phyloP scores from a whole-genome alignment of 2,329 filamentous ascomycete species.

The Aspergillus hortae region DNA sequence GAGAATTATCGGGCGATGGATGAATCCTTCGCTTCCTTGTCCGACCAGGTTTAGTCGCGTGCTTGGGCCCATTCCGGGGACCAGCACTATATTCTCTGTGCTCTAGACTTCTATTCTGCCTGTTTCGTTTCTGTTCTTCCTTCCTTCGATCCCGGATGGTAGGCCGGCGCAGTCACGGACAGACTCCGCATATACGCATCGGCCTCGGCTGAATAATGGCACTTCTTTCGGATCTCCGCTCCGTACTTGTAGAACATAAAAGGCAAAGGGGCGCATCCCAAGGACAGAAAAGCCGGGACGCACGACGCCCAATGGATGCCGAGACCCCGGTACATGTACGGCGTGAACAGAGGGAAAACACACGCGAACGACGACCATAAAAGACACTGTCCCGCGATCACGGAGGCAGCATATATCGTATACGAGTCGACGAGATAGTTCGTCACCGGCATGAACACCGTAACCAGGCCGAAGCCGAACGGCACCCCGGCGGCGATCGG shows the following conservation, averaged over 20 bases:
- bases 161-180: no score
- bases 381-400: constrained; percentile 29
- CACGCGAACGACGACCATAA: constrained; percentile 12
- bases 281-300: background rate
- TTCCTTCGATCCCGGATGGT: no score
- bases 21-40: no score
- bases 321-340: background rate
- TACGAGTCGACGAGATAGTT: constrained; percentile 36
- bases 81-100: no score
- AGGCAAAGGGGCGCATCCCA: background rate
- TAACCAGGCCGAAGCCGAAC: constrained; percentile 32
- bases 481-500: constrained; percentile 23
- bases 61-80: no score
- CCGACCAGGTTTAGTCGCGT: no score
- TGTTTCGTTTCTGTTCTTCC: no score
- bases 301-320: background rate
- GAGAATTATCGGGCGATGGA: no score
- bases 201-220: background rate
- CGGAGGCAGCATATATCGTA: constrained; percentile 32
- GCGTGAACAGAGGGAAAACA: background rate
- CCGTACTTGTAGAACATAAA: constrained; percentile 1
- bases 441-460: constrained; percentile 28
- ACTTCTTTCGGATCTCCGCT: background rate
- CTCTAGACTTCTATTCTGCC: no score
- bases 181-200: background rate